Percentiles rank a stretch among this genome's conserved stretches.
Evolutionary conservation across 2,329 filamentous ascomycete genomes (phyloP).

Genomic region (Cercospora sojina): DNA sequence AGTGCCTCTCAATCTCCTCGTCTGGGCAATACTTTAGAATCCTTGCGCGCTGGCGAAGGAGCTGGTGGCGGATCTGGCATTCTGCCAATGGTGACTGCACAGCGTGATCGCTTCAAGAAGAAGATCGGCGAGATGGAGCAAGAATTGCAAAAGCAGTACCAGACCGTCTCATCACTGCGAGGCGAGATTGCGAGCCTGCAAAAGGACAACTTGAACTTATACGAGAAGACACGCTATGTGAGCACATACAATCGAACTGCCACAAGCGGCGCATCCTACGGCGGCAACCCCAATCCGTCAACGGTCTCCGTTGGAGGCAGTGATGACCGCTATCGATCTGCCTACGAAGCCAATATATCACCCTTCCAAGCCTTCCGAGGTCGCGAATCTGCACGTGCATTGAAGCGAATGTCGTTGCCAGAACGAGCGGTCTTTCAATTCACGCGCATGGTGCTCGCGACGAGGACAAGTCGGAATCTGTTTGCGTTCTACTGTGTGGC

Average conservation of each 20-base stretch:
- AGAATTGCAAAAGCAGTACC: constrained; percentile 81
- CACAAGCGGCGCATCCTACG: constrained; percentile 62
- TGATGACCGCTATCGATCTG: constrained; percentile 79
- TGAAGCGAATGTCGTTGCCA: constrained; percentile 88
- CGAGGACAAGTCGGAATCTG: constrained; percentile 83
- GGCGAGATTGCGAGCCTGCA: constrained; percentile 90
- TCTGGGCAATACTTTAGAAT: constrained; percentile 49
- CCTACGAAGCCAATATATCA: constrained; percentile 92
- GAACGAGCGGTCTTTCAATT: constrained; percentile 88
- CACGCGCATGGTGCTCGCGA: constrained; percentile 86
- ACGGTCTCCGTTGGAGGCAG: constrained; percentile 60
- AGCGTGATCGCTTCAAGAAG: constrained; percentile 97
- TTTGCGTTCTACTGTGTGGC: constrained; percentile 91
- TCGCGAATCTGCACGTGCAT: constrained; percentile 85
- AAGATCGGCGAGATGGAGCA: constrained; percentile 87
- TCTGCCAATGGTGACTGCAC: constrained; percentile 95
- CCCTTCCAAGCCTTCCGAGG: constrained; percentile 94
- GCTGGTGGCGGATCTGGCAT: constrained; percentile 74
- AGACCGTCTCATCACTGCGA: constrained; percentile 77
- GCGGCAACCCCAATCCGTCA: constrained; percentile 69
- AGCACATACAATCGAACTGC: constrained; percentile 83
- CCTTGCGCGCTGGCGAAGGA: constrained; percentile 63
- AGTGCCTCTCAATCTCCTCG: constrained; percentile 41
- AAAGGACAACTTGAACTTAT: constrained; percentile 92
- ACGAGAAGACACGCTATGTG: constrained; percentile 96